Conservation (phyloP, 148 eudicot species). For the Selenicereus undatus region DNA sequence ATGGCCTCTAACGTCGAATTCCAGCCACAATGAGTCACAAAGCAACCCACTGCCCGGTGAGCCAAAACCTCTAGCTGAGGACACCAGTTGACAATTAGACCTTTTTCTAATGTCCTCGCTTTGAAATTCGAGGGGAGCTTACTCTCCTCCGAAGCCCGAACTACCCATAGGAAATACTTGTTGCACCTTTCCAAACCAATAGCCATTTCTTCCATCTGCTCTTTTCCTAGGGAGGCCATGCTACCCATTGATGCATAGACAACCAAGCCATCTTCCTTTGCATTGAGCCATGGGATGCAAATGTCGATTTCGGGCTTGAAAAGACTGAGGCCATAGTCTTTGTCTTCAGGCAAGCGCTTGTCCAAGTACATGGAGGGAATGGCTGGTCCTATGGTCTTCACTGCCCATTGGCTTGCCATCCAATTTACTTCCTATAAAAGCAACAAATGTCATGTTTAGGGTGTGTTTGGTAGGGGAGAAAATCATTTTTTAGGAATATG, state of each 20-base stretch:
- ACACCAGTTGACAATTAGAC: slow-evolving; percentile 47
- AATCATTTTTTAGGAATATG: too few relatives aligned
- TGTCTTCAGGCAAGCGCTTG: slow-evolving; percentile 41
- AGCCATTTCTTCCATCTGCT: slow-evolving; percentile 54
- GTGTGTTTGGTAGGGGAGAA: too few relatives aligned
- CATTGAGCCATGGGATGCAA: slow-evolving; percentile 48
- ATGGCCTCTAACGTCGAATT: slow-evolving; percentile 56
- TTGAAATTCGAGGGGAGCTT: slow-evolving; percentile 35
- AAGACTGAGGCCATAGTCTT: slow-evolving; percentile 44
- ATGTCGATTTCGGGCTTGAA: slow-evolving; percentile 26
- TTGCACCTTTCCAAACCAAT: slow-evolving; percentile 27
- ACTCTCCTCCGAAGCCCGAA: slow-evolving; percentile 39
- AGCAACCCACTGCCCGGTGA: slow-evolving; percentile 38
- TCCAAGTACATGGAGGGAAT: slow-evolving; percentile 47
- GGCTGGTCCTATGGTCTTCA: slow-evolving; percentile 55
- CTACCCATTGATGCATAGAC: slow-evolving; percentile 65
- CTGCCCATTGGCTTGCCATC: slow-evolving; percentile 35
- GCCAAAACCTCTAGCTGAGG: slow-evolving; percentile 39
- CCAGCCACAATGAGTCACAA: slow-evolving; percentile 58
- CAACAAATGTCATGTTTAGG: background rate
- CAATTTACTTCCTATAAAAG: slow-evolving; percentile 38
- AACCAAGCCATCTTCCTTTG: slow-evolving; percentile 30
- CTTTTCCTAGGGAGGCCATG: slow-evolving; percentile 30
- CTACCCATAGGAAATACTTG: slow-evolving; percentile 49
- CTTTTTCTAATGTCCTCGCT: slow-evolving; percentile 24